Conservation (phyloP, 1,284 basidiomycete genomes). For the Taiwanofungus camphoratus region DNA sequence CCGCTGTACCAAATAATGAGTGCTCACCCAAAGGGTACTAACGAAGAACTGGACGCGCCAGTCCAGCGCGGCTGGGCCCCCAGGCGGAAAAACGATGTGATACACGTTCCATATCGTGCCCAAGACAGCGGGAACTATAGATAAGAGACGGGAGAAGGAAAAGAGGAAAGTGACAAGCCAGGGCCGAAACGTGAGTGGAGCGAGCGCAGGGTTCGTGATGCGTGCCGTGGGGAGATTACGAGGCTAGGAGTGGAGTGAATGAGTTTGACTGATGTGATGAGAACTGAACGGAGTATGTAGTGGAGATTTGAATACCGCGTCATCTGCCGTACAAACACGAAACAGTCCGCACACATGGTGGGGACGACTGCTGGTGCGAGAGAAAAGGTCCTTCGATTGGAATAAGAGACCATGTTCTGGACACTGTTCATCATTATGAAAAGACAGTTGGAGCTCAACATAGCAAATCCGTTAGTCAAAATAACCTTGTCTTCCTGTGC, state of each 20-base stretch:
- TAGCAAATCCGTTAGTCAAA: too few relatives aligned
- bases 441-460: too few relatives aligned
- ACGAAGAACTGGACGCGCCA: slow-evolving; percentile 52
- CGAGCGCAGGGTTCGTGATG: slow-evolving; percentile 37
- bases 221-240: slow-evolving; percentile 58
- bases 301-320: too few relatives aligned
- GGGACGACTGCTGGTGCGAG: too few relatives aligned
- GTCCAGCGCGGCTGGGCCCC: slow-evolving; percentile 16
- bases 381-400: too few relatives aligned
- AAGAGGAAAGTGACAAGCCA: slow-evolving; percentile 38
- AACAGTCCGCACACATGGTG: too few relatives aligned
- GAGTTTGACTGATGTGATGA: too few relatives aligned
- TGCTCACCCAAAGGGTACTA: slow-evolving; percentile 60
- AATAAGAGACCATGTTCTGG: too few relatives aligned
- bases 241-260: slow-evolving; percentile 27
- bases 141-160: slow-evolving; percentile 51
- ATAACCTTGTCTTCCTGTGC: too few relatives aligned
- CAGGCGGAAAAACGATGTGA: slow-evolving; percentile 40
- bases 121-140: slow-evolving; percentile 63
- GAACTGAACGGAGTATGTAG: too few relatives aligned
- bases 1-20: background rate
- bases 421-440: too few relatives aligned
- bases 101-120: slow-evolving; percentile 61
- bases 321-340: too few relatives aligned
- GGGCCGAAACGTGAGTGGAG: slow-evolving; percentile 27